phyloP scores from a whole-genome alignment of 495 filamentous ascomycete species.

The Hypoxylon intermedium region DNA sequence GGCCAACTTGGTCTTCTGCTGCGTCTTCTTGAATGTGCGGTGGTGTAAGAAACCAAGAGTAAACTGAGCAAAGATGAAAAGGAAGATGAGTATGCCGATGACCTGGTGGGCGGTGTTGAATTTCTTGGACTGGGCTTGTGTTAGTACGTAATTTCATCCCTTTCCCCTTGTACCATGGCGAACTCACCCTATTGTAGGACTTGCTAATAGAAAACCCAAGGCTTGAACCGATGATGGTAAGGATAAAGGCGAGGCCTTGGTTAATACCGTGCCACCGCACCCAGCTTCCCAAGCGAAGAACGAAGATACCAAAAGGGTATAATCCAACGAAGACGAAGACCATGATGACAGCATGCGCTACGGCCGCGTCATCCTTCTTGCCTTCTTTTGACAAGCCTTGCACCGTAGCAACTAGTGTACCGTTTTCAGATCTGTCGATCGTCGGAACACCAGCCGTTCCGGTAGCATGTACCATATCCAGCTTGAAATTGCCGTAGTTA shows the following conservation, averaged over 20 bases:
- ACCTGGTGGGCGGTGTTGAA: constrained; percentile 65
- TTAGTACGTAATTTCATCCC: constrained; percentile 14
- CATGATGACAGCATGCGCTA: constrained; percentile 61
- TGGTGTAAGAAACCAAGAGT: constrained; percentile 58
- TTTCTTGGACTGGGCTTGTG: constrained; percentile 51
- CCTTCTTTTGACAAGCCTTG: constrained; percentile 37
- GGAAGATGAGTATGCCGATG: constrained; percentile 61
- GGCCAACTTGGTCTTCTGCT: constrained; percentile 53
- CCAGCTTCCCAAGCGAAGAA: constrained; percentile 54
- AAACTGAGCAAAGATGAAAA: constrained; percentile 57
- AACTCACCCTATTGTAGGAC: constrained; percentile 59
- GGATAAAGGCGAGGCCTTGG: constrained; percentile 51
- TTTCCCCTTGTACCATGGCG: neutral
- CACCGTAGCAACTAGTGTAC: constrained; percentile 32
- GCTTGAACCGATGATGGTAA: constrained; percentile 56
- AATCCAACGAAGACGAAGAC: constrained; percentile 59
- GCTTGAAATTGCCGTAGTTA: constrained; percentile 60
- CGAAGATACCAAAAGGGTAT: constrained; percentile 62
- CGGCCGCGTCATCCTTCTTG: constrained; percentile 30
- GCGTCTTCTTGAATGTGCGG: constrained; percentile 53
- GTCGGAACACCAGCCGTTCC: constrained; percentile 45
- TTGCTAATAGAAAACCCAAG: constrained; percentile 58
- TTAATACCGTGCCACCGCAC: constrained; percentile 59
- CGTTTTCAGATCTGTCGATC: constrained; percentile 28
- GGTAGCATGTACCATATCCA: constrained; percentile 60